Conservation (phyloP, 768 basidiomycete genomes). For the Amanita pseudoporphyria region DNA sequence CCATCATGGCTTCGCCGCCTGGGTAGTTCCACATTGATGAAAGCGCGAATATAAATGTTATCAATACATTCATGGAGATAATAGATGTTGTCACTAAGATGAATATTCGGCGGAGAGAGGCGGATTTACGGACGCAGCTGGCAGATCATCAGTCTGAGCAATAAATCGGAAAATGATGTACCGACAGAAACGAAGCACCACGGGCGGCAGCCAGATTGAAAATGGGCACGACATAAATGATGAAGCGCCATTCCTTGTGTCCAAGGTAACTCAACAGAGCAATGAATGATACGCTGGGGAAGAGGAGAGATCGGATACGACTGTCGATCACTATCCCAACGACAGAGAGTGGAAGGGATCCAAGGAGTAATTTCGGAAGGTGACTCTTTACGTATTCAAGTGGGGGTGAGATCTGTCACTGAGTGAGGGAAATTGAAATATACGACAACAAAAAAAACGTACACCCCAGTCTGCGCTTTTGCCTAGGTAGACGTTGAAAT, state of each 20-base stretch:
- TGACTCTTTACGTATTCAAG: slow-evolving; percentile 53
- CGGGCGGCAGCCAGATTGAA: slow-evolving; percentile 75
- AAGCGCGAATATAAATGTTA: slow-evolving; percentile 42
- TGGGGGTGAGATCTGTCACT: slow-evolving; percentile 54
- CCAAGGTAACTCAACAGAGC: slow-evolving; percentile 61
- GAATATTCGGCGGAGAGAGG: slow-evolving; percentile 34
- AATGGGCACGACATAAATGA: slow-evolving; percentile 77
- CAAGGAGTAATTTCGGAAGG: slow-evolving; percentile 73
- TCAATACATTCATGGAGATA: slow-evolving; percentile 41
- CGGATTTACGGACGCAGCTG: slow-evolving; percentile 29
- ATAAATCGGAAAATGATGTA: neutral
- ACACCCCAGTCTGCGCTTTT: slow-evolving; percentile 93
- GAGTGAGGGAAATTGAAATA: neutral
- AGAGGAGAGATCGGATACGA: slow-evolving; percentile 39
- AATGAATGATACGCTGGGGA: slow-evolving; percentile 46
- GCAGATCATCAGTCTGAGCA: neutral
- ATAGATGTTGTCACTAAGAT: slow-evolving; percentile 33
- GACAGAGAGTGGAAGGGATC: slow-evolving; percentile 49
- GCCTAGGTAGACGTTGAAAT: slow-evolving; percentile 82
- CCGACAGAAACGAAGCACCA: slow-evolving; percentile 57
- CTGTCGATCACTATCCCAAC: slow-evolving; percentile 40
- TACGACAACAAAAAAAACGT: slow-evolving; percentile 20
- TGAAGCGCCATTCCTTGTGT: slow-evolving; percentile 98
- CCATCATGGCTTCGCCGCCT: slow-evolving; percentile 63
- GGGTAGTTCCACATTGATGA: slow-evolving; percentile 80